Conservation (phyloP, 2,329 filamentous ascomycete genomes). For the Ascochyta koolunga region DNA sequence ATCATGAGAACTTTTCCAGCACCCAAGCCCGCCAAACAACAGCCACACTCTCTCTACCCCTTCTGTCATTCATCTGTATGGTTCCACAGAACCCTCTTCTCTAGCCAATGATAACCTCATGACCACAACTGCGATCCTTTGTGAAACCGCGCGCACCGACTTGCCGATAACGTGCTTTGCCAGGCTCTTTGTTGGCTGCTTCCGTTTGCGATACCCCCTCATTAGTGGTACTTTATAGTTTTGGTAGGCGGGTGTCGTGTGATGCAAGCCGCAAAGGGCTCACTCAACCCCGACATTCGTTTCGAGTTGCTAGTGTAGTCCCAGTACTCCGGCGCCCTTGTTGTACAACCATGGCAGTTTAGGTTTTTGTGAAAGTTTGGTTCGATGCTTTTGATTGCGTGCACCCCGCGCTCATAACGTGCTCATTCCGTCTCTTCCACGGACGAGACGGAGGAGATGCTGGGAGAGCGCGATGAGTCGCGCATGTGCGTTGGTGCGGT, state of each 20-base stretch:
- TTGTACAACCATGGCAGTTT: conserved; percentile 7
- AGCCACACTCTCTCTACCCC: background rate
- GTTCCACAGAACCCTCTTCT: background rate
- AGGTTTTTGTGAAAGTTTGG: background rate
- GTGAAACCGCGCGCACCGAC: conserved; percentile 10
- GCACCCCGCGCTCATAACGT: conserved; percentile 1
- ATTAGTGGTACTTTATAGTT: background rate
- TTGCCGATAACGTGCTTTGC: conserved; percentile 11
- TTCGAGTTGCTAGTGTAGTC: conserved; percentile 4
- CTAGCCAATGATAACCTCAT: conserved; percentile 8
- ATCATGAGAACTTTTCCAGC: conserved; percentile 5
- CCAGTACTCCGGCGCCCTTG: conserved; percentile 13
- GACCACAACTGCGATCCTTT: background rate
- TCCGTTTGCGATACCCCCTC: conserved; percentile 11
- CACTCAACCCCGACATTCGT: background rate
- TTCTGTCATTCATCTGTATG: background rate
- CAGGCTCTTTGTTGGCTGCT: conserved; percentile 2
- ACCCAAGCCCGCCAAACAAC: background rate
- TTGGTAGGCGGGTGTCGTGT: conserved; percentile 6
- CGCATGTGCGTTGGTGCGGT: conserved; percentile 25
- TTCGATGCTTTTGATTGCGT: conserved; percentile 8
- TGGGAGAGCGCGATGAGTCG: conserved; percentile 34
- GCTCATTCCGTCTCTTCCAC: conserved; percentile 25
- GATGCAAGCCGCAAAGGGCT: conserved; percentile 2
- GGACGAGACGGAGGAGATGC: conserved; percentile 32